Conservation (phyloP, 768 basidiomycete genomes). For the Thelephora aurantiotincta region DNA sequence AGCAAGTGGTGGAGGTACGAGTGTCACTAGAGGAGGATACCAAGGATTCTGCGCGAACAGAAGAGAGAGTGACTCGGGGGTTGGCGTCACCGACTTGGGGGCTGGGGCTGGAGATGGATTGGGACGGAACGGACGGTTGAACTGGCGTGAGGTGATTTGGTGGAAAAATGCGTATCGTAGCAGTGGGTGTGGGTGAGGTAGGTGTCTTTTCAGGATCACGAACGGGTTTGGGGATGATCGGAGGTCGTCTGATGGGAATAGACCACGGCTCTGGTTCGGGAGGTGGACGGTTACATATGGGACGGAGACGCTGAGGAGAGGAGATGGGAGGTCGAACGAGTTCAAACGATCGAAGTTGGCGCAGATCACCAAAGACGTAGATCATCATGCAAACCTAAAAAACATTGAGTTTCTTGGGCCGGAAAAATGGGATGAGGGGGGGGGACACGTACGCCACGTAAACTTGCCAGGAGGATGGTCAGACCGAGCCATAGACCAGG, state of each 20-base stretch:
- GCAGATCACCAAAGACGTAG: slow-evolving; percentile 66
- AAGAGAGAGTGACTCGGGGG: slow-evolving; percentile 1
- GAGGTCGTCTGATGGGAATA: neutral
- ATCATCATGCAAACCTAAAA: slow-evolving; percentile 49
- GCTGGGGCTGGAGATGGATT: neutral
- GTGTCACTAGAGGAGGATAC: too few species aligned
- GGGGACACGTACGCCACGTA: slow-evolving; percentile 41
- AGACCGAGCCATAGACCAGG: slow-evolving; percentile 64
- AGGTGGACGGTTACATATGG: slow-evolving; percentile 2
- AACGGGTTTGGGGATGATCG: neutral
- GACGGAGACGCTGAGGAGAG: slow-evolving; percentile 17
- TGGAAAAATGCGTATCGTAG: neutral
- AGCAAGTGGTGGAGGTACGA: too few species aligned
- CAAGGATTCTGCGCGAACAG: slow-evolving; percentile 1
- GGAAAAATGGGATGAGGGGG: neutral
- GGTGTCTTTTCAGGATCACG: too few species aligned
- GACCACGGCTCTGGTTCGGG: slow-evolving; percentile 1
- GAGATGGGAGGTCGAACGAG: slow-evolving; percentile 58
- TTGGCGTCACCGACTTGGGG: neutral
- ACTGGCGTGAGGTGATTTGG: neutral
- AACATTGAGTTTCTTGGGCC: neutral
- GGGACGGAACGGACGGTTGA: neutral
- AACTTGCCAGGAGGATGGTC: slow-evolving; percentile 41
- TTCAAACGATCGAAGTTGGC: slow-evolving; percentile 68
- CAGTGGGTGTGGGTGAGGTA: neutral